A percentile compares a stretch with the other conserved stretches of the same genome.
phyloP scores from a whole-genome alignment of 305 asterid species.

The Fraxinus ornus region DNA sequence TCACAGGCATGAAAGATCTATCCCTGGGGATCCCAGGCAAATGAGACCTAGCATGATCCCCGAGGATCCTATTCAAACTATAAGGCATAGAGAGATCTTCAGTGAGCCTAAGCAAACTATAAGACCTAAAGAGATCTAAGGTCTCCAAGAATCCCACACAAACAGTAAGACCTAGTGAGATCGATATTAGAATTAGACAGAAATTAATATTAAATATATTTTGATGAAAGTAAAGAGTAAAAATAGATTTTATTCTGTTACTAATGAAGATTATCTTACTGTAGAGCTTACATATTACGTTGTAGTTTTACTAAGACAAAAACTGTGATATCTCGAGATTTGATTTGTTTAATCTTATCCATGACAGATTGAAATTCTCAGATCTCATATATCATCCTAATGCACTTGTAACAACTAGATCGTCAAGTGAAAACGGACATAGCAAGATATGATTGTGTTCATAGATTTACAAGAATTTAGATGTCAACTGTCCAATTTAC shows the following conservation, averaged over 20 bases:
- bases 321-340: not conserved
- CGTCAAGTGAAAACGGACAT: not conserved
- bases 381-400: not conserved
- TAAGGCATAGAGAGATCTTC: not conserved
- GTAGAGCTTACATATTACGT: not conserved
- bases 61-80: not conserved
- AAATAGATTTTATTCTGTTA: not conserved
- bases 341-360: not conserved
- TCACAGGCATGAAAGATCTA: not conserved
- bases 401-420: not conserved
- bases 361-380: not conserved
- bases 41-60: not conserved
- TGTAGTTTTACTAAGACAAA: not conserved
- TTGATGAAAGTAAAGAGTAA: not conserved
- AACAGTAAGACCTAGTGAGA: not conserved
- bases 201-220: too few species aligned
- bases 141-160: not conserved
- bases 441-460: not conserved
- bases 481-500: not conserved
- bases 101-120: not conserved
- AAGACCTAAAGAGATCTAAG: not conserved
- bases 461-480: not conserved
- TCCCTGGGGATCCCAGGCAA: not conserved
- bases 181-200: not conserved
- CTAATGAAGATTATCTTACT: not conserved